A percentile compares a stretch with the other conserved stretches of the same genome.
phyloP scores from a whole-genome alignment of 768 basidiomycete species.

The Naematelia aurantialba region DNA sequence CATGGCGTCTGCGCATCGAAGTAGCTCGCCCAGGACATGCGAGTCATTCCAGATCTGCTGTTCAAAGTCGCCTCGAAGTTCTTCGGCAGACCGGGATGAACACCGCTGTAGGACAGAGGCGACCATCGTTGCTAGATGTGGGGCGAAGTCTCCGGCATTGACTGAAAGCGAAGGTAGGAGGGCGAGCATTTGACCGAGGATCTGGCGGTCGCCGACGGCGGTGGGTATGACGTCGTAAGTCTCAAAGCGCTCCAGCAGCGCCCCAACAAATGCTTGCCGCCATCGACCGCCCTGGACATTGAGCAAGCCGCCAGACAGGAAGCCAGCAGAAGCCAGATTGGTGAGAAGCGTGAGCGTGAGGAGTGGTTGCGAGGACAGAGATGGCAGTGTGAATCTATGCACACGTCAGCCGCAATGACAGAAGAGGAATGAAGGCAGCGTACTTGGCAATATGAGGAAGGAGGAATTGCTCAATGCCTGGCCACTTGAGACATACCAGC shows the following conservation, averaged over 20 bases:
- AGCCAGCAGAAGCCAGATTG: slow-evolving; percentile 42
- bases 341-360: slow-evolving; percentile 43
- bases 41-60: slow-evolving; percentile 20
- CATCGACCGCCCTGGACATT: slow-evolving; percentile 49
- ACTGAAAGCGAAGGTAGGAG: slow-evolving; percentile 24
- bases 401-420: slow-evolving; percentile 5
- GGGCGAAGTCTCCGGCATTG: slow-evolving; percentile 15
- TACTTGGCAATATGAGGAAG: slow-evolving; percentile 43
- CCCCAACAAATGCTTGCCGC: slow-evolving; percentile 27
- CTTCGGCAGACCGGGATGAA: not conserved
- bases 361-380: slow-evolving; percentile 26
- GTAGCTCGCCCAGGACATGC: slow-evolving; percentile 21
- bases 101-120: not conserved
- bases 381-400: slow-evolving; percentile 19
- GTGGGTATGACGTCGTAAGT: not conserved
- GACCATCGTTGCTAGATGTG: slow-evolving; percentile 13
- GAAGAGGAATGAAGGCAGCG: slow-evolving; percentile 5
- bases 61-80: not conserved
- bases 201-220: slow-evolving; percentile 13
- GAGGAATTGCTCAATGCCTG: slow-evolving; percentile 48
- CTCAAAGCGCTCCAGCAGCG: slow-evolving; percentile 9
- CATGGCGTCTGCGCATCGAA: slow-evolving; percentile 7
- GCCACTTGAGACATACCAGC: slow-evolving; percentile 37
- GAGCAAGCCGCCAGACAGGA: slow-evolving; percentile 37
- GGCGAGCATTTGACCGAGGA: slow-evolving; percentile 21